Evolutionary conservation across 2,329 filamentous ascomycete genomes (phyloP).

Genomic region (Didymella lethalis): DNA sequence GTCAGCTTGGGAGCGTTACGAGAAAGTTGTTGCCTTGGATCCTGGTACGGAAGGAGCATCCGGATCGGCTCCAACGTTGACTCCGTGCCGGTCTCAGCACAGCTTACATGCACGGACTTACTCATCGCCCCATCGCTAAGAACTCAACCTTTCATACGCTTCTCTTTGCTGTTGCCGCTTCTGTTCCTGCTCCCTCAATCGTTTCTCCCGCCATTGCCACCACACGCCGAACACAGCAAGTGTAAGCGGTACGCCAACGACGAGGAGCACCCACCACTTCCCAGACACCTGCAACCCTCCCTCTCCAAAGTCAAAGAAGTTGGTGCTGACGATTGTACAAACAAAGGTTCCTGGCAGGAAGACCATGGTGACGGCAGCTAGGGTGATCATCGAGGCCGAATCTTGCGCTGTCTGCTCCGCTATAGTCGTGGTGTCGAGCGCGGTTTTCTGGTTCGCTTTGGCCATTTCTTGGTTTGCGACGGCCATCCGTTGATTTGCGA

Average conservation of each 20-base stretch:
- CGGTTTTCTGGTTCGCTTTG: constrained; percentile 25
- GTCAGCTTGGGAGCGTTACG: too few species aligned
- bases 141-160: too few species aligned
- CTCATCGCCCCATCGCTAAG: too few species aligned
- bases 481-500: constrained; percentile 33
- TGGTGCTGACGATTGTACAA: constrained; percentile 12
- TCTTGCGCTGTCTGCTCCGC: constrained; percentile 35
- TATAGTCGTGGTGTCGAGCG: constrained; percentile 28
- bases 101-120: too few species aligned
- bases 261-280: constrained; percentile 1
- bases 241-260: constrained; percentile 2
- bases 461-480: not conserved
- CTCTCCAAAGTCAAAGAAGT: constrained; percentile 5
- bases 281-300: not conserved
- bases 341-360: constrained; percentile 38
- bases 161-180: not conserved
- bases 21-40: not conserved
- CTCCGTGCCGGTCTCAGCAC: not conserved
- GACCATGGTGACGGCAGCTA: constrained; percentile 37
- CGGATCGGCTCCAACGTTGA: not conserved
- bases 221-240: not conserved
- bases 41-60: not conserved
- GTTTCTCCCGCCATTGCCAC: not conserved
- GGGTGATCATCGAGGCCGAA: constrained; percentile 40
- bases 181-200: not conserved